These are phyloP conservation scores for Trichoderma atroviride DNA, from an alignment of 2,329 filamentous ascomycete species.

Conservation along the genomic window DNA sequence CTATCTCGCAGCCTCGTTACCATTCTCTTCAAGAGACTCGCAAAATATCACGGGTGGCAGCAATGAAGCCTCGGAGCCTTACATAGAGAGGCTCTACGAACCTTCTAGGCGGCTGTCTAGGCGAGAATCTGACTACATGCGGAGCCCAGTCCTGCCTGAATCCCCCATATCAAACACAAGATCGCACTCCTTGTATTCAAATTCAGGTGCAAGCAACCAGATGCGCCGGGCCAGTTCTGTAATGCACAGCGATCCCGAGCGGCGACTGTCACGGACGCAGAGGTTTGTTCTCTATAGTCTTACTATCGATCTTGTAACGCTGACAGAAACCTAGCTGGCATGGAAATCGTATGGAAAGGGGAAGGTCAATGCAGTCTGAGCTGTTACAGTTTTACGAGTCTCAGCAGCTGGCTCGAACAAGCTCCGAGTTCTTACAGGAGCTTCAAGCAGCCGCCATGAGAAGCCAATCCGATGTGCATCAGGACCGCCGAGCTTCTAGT, in stretches of 20 bases:
- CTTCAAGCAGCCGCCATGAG: conserved; percentile 15
- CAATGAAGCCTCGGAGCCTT: conserved; percentile 4
- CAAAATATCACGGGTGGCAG: neutral
- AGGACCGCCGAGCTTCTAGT: conserved; percentile 10
- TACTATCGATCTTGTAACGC: neutral
- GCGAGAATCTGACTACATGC: conserved; percentile 21
- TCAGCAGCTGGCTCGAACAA: conserved; percentile 16
- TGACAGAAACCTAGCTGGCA: conserved; percentile 21
- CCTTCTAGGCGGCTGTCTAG: conserved; percentile 20
- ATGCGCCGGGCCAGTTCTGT: conserved; percentile 25
- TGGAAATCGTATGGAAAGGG: conserved; percentile 22
- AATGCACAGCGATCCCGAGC: conserved; percentile 8
- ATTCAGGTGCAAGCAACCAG: conserved; percentile 1
- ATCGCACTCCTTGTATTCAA: conserved; percentile 21
- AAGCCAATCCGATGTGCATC: conserved; percentile 14
- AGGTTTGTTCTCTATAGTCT: conserved; percentile 25
- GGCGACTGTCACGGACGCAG: conserved; percentile 23
- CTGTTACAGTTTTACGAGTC: conserved; percentile 14
- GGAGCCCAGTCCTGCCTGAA: conserved; percentile 10
- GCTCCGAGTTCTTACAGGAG: conserved; percentile 24
- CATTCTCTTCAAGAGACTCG: conserved; percentile 25
- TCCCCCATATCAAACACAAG: conserved; percentile 14
- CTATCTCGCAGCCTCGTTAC: conserved; percentile 37
- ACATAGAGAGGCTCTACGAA: conserved; percentile 1
- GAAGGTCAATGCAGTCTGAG: conserved; percentile 18